phyloP scores from a whole-genome alignment of 2,329 filamentous ascomycete genomes.

The Botrytis squamosa region DNA sequence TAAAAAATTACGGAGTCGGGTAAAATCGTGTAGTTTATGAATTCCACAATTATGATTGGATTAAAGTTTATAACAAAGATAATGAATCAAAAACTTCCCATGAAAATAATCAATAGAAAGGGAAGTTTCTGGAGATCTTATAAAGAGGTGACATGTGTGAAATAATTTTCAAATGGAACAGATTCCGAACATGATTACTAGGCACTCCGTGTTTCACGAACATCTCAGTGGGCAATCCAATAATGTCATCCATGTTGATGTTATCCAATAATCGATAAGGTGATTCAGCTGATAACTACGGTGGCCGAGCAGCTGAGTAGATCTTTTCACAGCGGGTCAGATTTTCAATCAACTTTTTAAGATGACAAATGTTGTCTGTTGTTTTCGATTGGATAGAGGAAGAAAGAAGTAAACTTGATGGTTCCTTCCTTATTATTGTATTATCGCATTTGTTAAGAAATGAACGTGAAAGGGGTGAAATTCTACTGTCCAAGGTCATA shows the following conservation, averaged over 20 bases:
- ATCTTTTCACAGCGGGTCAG: neutral
- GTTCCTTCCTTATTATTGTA: too few relatives aligned
- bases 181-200: neutral
- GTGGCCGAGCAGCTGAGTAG: neutral
- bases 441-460: too few relatives aligned
- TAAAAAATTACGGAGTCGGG: neutral
- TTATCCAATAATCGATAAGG: conserved; percentile 10
- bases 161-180: neutral
- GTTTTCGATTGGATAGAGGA: neutral
- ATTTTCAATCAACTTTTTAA: too few relatives aligned
- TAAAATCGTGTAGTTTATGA: conserved; percentile 16
- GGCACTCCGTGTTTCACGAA: neutral
- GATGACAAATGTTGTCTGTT: neutral
- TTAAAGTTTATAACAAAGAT: neutral
- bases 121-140: conserved; percentile 1
- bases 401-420: neutral
- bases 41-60: conserved; percentile 20
- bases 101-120: neutral
- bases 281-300: conserved; percentile 15
- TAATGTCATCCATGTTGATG: neutral
- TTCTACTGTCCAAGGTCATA: neutral
- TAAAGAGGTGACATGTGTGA: neutral
- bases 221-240: neutral
- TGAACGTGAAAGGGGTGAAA: neutral
- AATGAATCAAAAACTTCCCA: neutral